Percentiles rank a stretch among this genome's conserved stretches.
Evolutionary conservation across 2,329 filamentous ascomycete genomes (phyloP).

Genomic region (Cryphonectria radicalis): DNA sequence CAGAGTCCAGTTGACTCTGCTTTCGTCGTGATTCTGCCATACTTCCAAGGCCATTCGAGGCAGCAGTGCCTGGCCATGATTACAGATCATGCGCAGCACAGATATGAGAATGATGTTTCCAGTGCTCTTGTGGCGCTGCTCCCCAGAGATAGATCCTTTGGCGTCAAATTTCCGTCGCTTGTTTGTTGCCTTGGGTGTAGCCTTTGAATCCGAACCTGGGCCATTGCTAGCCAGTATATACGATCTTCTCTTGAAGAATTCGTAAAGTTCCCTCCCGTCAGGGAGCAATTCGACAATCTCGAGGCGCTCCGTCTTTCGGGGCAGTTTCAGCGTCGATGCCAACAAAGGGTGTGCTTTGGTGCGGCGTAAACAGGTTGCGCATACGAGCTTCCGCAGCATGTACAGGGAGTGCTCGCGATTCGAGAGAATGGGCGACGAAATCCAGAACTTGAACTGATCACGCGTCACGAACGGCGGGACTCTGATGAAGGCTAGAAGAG

Average conservation of each 20-base stretch:
- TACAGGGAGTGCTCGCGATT: slow-evolving; percentile 28
- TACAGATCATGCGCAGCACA: slow-evolving; percentile 38
- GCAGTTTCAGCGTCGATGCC: slow-evolving; percentile 29
- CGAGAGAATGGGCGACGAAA: slow-evolving; percentile 34
- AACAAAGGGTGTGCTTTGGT: slow-evolving; percentile 32
- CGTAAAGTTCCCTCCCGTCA: slow-evolving; percentile 32
- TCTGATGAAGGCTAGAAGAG: slow-evolving; percentile 42
- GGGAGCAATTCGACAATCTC: slow-evolving; percentile 28
- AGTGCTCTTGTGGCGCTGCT: slow-evolving; percentile 6
- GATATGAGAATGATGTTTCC: slow-evolving; percentile 34
- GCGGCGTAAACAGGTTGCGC: slow-evolving; percentile 38
- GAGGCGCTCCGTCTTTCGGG: slow-evolving; percentile 26
- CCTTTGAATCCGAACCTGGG: neutral
- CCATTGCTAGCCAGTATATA: slow-evolving; percentile 20
- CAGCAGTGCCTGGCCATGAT: slow-evolving; percentile 38
- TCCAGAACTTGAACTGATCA: slow-evolving; percentile 32
- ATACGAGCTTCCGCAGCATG: slow-evolving; percentile 34
- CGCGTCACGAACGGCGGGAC: slow-evolving; percentile 34
- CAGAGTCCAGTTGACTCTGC: slow-evolving; percentile 12
- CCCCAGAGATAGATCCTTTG: neutral
- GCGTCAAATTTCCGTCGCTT: slow-evolving; percentile 11
- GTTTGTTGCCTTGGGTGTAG: slow-evolving; percentile 4
- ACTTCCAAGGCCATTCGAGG: slow-evolving; percentile 29
- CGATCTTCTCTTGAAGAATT: slow-evolving; percentile 33
- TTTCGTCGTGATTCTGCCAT: slow-evolving; percentile 29